Evolutionary conservation across 352 stramenopile species (phyloP), one percentile per base, ranked within the genome.

Genomic region (Phytophthora pini): DNA sequence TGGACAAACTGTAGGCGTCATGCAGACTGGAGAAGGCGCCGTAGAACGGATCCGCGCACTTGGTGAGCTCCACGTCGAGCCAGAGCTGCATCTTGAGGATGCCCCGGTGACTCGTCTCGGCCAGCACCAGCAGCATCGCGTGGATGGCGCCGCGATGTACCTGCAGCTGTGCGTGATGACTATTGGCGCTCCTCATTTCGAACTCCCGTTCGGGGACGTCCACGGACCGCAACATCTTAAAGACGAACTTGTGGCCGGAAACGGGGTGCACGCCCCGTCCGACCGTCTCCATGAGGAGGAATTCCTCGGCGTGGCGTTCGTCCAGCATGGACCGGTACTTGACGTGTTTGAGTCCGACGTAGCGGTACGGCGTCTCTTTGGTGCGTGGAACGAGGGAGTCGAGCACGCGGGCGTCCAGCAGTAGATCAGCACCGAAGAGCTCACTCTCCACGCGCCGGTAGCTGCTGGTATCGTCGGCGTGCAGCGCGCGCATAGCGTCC

Each of bases 291-390:
- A 90, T 70, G 27, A 92, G 57, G 9, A 92, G 52, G 31, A 88
- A 89, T 46, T 92, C 83, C 49, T 92, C 83, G 17, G 76, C 79
- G 20, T 83, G 70, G 31, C 67, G 68, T 13, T 81, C 81, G 56
- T 87, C 76, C 17, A 88, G 61, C 17, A 88, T 70, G 17, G 79
- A 88, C 9, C 70, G 75, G 68, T 92, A 90, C 52, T 86, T 89
- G 68, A 89, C 79, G 58, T 92, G 83, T 68, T 94, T 94, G 63
- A 92, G 73, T 2, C 80, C 75, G 20, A 94, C 71, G 69, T 88
- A 94, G 43, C 87, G 78, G 65, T 94, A 83, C 22, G 82, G 82
- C 1, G 62, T 79, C 61, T 89, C 74, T 56, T 92, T 89, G 13
- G 86, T 88, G 11, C 86, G 70, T 41, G 75, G 73, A 15, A 85